Conservation (phyloP, 1,284 basidiomycete genomes). For the Cystobasidium slooffiae region DNA sequence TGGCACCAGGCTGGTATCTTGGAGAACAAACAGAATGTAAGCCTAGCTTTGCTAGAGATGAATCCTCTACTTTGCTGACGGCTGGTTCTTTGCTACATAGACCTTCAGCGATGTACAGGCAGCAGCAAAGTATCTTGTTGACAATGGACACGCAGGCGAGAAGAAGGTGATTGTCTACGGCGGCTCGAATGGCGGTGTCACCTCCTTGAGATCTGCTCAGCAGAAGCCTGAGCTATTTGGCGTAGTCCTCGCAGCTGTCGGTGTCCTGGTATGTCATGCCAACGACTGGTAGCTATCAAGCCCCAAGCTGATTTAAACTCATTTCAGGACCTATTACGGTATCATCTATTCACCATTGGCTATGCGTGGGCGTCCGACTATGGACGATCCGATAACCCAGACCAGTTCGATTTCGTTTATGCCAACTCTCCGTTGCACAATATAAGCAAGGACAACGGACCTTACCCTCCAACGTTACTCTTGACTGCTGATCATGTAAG, state of each 20-base stretch:
- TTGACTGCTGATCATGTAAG: conserved; percentile 71
- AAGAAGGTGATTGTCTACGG: conserved; percentile 76
- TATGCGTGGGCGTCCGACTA: conserved; percentile 80
- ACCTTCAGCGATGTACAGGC: conserved; percentile 77
- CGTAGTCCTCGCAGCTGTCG: conserved; percentile 77
- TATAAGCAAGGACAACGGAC: conserved; percentile 74
- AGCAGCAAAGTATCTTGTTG: conserved; percentile 74
- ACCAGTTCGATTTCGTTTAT: conserved; percentile 80
- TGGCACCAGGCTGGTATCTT: conserved; percentile 75
- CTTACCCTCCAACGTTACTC: conserved; percentile 71
- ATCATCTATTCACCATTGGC: conserved; percentile 74
- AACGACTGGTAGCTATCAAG: not conserved
- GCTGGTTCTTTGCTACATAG: conserved; percentile 58
- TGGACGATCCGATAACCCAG: conserved; percentile 73
- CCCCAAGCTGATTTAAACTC: conserved; percentile 18
- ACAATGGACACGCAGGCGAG: conserved; percentile 70
- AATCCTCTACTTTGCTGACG: conserved; percentile 17
- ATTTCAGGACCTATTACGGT: conserved; percentile 59
- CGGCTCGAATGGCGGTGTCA: conserved; percentile 66
- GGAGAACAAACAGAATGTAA: conserved; percentile 67
- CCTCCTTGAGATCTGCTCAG: conserved; percentile 78
- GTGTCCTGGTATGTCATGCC: conserved; percentile 67
- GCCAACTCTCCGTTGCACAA: conserved; percentile 45
- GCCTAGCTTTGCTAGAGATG: conserved; percentile 42
- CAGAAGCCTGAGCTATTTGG: conserved; percentile 78